phyloP scores from a whole-genome alignment of 768 basidiomycete species.

The Sarcomyxa edulis region DNA sequence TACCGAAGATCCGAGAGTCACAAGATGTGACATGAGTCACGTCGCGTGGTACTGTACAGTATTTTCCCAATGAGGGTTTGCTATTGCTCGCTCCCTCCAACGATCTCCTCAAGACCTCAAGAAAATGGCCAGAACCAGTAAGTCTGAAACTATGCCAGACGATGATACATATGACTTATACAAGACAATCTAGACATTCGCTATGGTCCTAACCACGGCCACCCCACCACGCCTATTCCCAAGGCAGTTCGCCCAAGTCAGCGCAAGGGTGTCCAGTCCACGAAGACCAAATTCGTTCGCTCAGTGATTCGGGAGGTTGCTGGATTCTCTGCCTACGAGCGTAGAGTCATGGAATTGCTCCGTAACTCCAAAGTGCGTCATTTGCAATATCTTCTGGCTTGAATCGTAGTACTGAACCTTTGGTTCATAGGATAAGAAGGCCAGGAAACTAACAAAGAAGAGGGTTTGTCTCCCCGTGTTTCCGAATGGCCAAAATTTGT shows the following conservation, averaged over 20 bases:
- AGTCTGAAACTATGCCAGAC: constrained; percentile 25
- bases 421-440: constrained; percentile 86
- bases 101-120: constrained; percentile 52
- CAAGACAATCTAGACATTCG: constrained; percentile 59
- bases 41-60: too few relatives aligned
- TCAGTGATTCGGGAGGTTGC: constrained; percentile 94
- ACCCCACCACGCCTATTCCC: constrained; percentile 81
- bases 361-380: constrained; percentile 88
- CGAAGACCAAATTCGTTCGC: constrained; percentile 91
- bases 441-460: constrained; percentile 98
- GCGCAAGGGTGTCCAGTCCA: constrained; percentile 87
- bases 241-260: constrained; percentile 76
- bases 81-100: too few relatives aligned
- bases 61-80: too few relatives aligned
- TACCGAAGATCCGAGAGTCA: too few relatives aligned
- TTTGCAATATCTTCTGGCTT: not conserved
- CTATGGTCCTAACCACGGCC: constrained; percentile 81
- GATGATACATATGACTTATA: constrained; percentile 7
- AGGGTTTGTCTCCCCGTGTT: constrained; percentile 59
- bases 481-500: not conserved
- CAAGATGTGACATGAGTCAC: too few relatives aligned
- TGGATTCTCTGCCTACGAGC: constrained; percentile 96
- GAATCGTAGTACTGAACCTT: constrained; percentile 1
- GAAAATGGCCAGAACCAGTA: constrained; percentile 78
- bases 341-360: constrained; percentile 95